Evolutionary conservation across 78 protist species (phyloP), one percentile per base, ranked within the genome.

Genomic region (Dictyostelium intermedium): DNA sequence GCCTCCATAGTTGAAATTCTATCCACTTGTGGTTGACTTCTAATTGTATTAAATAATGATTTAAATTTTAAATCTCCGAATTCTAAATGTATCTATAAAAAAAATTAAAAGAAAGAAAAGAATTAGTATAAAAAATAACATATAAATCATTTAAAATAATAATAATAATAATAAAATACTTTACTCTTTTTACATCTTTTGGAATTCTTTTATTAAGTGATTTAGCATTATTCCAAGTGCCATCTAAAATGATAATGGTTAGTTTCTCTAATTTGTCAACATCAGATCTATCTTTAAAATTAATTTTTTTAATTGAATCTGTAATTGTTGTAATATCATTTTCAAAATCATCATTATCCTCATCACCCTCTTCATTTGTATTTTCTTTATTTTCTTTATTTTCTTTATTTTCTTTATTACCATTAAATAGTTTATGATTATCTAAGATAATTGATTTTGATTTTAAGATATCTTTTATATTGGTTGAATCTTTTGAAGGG

Each of bases 1-100:
- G 94, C 94, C 16, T 89, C 94, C 34, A 89, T 34, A 1, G 94
- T 89, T 43, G 94, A 89, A n/a, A 89, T 80, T 80, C 94, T 89
- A 80, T 89, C 94, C 1, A 89, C 87, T 80, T 80, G 78, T 9
- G 94, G 94, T 80, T 89, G 94, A 25, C 69, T 80, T 80, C 94
- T 89, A n/a, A 89, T 45, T 50, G 34, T 9, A 89, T 89, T 89
- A 80, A 61, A 89, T 50, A 89, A 50, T 53, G 94, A 89, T 47
- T 69, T 78, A 20, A 89, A 43, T 50, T 80, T 89, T 35, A 79
- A 23, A 14, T 69, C 69, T 5, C 94, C 94, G 81, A 89, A 89
- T n/a, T 80, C 78, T 61, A 89, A 69, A 41, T 69, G 66, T 10
- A 86, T 80, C 91, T 84, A 61, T 56, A 10, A 23, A 56, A 23